A percentile compares a stretch with the other conserved stretches of the same genome.
These are phyloP conservation scores for Cylindrotheca fusiformis DNA, from an alignment of 108 stramenopile genomes.

Conservation along the genomic window DNA sequence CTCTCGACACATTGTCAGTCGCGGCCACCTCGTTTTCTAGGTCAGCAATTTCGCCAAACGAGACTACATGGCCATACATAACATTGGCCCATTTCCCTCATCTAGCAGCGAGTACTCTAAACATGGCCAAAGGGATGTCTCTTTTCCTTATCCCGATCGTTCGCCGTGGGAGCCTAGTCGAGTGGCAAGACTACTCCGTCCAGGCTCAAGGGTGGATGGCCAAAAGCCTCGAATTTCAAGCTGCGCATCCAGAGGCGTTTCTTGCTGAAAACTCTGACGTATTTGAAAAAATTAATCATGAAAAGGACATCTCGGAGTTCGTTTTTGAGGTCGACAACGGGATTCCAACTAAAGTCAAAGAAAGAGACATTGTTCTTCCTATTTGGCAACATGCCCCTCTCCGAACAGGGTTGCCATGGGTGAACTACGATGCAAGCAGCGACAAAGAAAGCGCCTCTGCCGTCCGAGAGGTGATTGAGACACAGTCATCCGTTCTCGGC, in stretches of 20 bases:
- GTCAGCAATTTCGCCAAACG: too few relatives aligned
- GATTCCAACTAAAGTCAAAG: neutral
- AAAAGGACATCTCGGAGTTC: neutral
- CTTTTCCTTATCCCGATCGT: neutral
- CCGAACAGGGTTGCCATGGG: neutral
- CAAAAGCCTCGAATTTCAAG: neutral
- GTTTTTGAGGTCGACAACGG: neutral
- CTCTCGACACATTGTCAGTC: slow-evolving; percentile 13
- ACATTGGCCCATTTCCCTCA: neutral
- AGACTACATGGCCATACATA: slow-evolving; percentile 12
- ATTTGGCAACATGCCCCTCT: neutral
- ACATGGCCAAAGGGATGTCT: neutral
- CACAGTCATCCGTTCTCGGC: neutral
- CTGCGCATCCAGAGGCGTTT: neutral
- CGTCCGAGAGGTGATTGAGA: neutral
- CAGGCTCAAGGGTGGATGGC: neutral
- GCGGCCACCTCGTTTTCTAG: slow-evolving; percentile 12
- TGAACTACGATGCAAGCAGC: neutral
- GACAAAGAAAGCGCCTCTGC: neutral
- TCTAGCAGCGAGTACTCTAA: neutral
- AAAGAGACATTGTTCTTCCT: neutral
- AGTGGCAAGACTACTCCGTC: neutral
- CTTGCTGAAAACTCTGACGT: neutral
- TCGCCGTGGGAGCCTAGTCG: neutral
- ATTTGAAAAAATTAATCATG: neutral